Evolutionary conservation across 108 stramenopile species (phyloP), one percentile per base, ranked within the genome.

Genomic region (Cyclostephanos tholiformis): DNA sequence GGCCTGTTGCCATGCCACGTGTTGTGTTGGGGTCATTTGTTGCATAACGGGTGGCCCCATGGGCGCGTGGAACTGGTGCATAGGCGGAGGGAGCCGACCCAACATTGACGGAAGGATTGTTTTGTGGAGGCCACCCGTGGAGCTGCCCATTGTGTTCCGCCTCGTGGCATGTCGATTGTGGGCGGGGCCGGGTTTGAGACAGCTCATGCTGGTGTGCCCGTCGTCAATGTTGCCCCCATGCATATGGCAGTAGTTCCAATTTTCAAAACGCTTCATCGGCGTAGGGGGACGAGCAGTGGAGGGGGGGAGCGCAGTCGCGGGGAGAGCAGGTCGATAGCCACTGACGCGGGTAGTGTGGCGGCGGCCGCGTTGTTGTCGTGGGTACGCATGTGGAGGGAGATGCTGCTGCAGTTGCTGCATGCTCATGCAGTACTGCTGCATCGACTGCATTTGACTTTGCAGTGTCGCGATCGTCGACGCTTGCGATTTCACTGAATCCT

Each of bases 51-150:
- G 16, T 50, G 16, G 4, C 2, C 49, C 49, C 2, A 6, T 50
- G 32, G 32, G 32, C 32, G 4, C 4, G 32, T 4, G 32, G 32
- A 4, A 4, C 4, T 4, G 32, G 4, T 4, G 32, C 27, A 12
- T 14, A 16, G 16, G 29, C 5, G 26, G 57, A 14, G 27, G 29
- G 26, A 25, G 26, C 27, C 29, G 5, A 11, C 57, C 57, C 1
- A 30, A 16, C 6, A 26, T 12, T 32, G 29, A 32, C 0, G 57
- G 57, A 14, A 59, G 9, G 29, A 30, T 59, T 7, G 57, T 59
- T 13, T 59, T 59, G 16, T 59, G 57, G 29, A 30, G 57, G 10
- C 57, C 57, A 30, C 29, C 32, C 9, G 32, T 59, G 57, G 29
- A 25, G 4, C 57, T 26, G 4, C 29, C 29, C 57, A 59, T 59